phyloP scores from a whole-genome alignment of 2,329 filamentous ascomycete genomes.

The Rutstroemia sp. region DNA sequence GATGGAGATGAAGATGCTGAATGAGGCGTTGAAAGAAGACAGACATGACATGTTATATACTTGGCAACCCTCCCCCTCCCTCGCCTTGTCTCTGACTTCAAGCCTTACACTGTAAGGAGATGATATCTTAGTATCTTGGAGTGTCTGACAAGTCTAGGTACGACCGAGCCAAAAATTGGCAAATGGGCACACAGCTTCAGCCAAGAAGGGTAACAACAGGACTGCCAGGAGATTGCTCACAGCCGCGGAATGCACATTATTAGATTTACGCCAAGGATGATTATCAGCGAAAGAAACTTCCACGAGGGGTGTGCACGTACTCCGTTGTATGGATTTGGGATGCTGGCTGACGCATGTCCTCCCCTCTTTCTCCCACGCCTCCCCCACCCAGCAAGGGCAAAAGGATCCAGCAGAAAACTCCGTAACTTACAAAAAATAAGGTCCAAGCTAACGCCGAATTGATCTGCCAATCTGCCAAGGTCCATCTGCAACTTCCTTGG shows the following conservation, averaged over 20 bases:
- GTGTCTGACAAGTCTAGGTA: constrained; percentile 7
- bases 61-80: not conserved
- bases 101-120: not conserved
- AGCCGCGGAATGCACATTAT: not conserved
- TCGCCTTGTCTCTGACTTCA: not conserved
- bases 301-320: not conserved
- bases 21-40: constrained; percentile 5
- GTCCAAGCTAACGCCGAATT: not conserved
- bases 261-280: not conserved
- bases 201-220: constrained; percentile 4
- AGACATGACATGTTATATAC: constrained; percentile 1
- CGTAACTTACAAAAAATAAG: not conserved
- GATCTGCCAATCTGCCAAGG: not conserved
- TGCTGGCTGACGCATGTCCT: too few relatives aligned
- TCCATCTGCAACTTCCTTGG: not conserved
- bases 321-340: too few relatives aligned
- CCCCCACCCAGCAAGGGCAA: too few relatives aligned
- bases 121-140: not conserved
- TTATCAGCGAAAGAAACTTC: not conserved
- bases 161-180: not conserved
- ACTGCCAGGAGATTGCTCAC: not conserved
- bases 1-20: not conserved
- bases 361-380: too few relatives aligned
- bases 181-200: constrained; percentile 7
- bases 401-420: not conserved